Evolutionary conservation across 2,329 filamentous ascomycete genomes (phyloP), one percentile per base, ranked within the genome.

Genomic region (Penicillium sp.): DNA sequence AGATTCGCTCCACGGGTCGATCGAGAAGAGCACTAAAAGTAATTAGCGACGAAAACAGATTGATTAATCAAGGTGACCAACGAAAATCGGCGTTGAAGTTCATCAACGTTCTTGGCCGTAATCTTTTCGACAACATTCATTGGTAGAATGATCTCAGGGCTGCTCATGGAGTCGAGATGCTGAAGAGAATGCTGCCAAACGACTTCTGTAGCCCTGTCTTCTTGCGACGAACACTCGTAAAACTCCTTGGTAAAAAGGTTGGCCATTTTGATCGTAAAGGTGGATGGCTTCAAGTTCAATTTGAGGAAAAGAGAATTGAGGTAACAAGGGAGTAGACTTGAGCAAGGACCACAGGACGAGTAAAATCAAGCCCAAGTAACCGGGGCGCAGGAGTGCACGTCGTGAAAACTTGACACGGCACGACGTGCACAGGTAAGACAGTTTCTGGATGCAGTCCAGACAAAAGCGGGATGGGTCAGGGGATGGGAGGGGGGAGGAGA

Each of bases 91-190:
- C 16, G 14, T 3, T 10, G 14, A 1, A 40, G 28, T 2, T 20
- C 26, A 1, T 8, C 3, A 4, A 40, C 15, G 11, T 32, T 32
- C 10, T 11, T 11, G 3, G 9, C 11, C 1, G 27, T 28, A 10
- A 40, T 35, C 5, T n/a, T 10, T 1, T 9, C 4, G 2, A 11
- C 20, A 8, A 40, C 28, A 13, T 35, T 40, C 27, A 20, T 26
- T 11, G 37, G 37, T 2, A 40, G 4, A 7, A 40, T 15, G 6
- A 40, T 15, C 10, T 40, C 32, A 35, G n/a, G n/a, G n/a, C 29
- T 30, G n/a, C 32, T 6, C 14, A 25, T 9, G 13, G 22, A 6
- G 11, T 12, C 10, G 5, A 17, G 18, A 22, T 20, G 23, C 20
- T 8, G 2, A 2, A n/a, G n/a, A 9, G 32, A 35, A 7, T 40